Evolutionary conservation across 2,329 filamentous ascomycete species (phyloP).

Genomic region (Fusarium robinianum): DNA sequence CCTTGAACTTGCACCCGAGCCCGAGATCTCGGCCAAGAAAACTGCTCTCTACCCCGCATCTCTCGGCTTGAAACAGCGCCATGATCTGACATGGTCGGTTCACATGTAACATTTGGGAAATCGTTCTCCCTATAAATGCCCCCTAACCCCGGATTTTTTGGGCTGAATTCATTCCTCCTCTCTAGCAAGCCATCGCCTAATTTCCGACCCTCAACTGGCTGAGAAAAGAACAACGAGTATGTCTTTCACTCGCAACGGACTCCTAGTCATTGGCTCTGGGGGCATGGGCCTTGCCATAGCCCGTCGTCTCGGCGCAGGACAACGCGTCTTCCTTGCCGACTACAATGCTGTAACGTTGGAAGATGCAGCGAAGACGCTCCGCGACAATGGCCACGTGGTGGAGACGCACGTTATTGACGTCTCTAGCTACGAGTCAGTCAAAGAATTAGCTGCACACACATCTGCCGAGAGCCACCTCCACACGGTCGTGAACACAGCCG

Average conservation of each 20-base stretch:
- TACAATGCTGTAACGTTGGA: not conserved
- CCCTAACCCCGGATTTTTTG: no score
- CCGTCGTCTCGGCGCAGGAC: constrained; percentile 4
- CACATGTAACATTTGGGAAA: no score
- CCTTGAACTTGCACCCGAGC: no score
- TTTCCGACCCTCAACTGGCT: no score
- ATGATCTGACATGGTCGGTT: no score
- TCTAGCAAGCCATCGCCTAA: no score
- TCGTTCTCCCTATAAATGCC: no score
- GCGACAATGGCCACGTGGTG: not conserved
- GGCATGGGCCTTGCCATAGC: constrained; percentile 8
- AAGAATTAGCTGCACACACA: not conserved
- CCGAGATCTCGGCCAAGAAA: no score
- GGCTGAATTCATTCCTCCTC: no score
- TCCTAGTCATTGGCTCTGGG: constrained; percentile 1
- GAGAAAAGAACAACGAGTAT: not conserved
- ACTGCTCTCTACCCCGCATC: no score
- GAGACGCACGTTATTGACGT: constrained; percentile 4
- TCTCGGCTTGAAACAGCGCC: no score
- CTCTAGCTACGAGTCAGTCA: not conserved
- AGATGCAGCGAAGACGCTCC: not conserved
- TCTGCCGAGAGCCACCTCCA: not conserved
- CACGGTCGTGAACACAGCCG: constrained; percentile 5
- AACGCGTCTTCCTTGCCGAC: constrained; percentile 4
- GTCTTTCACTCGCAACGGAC: not conserved